Evolutionary conservation across 2,329 filamentous ascomycete genomes (phyloP).

Genomic region (Teratosphaeria pseudoeucalypti): DNA sequence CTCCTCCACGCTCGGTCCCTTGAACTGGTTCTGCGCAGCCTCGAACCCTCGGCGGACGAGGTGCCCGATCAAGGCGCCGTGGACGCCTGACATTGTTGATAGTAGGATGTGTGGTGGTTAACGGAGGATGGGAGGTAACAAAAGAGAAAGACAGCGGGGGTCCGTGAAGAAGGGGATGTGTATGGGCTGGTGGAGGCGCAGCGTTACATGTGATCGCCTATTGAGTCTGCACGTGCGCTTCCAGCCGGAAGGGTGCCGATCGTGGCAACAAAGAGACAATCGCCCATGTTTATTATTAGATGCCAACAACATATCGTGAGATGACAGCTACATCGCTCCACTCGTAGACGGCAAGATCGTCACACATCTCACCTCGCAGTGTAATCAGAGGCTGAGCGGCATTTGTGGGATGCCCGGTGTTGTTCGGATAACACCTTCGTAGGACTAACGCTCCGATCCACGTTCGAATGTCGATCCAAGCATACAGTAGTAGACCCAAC

Average conservation of each 20-base stretch:
- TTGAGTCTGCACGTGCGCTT: background rate
- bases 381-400: too few species aligned
- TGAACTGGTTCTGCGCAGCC: slow-evolving; percentile 20
- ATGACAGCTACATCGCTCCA: too few species aligned
- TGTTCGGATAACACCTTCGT: too few species aligned
- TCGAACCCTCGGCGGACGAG: slow-evolving; percentile 23
- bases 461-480: too few species aligned
- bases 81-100: slow-evolving; percentile 1
- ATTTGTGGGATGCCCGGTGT: too few species aligned
- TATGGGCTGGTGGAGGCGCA: background rate
- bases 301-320: background rate
- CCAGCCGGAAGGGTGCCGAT: background rate
- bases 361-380: too few species aligned
- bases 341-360: too few species aligned
- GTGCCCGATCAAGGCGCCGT: slow-evolving; percentile 20
- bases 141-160: background rate
- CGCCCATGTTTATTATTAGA: background rate
- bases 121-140: background rate
- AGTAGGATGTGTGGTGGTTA: background rate
- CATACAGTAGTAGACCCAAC: too few species aligned
- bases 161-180: background rate
- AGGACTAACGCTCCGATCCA: too few species aligned
- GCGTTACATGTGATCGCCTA: background rate
- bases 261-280: background rate
- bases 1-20: slow-evolving; percentile 7